Conservation (phyloP, 2,329 filamentous ascomycete species). For the Chalaropsis thielavioides region DNA sequence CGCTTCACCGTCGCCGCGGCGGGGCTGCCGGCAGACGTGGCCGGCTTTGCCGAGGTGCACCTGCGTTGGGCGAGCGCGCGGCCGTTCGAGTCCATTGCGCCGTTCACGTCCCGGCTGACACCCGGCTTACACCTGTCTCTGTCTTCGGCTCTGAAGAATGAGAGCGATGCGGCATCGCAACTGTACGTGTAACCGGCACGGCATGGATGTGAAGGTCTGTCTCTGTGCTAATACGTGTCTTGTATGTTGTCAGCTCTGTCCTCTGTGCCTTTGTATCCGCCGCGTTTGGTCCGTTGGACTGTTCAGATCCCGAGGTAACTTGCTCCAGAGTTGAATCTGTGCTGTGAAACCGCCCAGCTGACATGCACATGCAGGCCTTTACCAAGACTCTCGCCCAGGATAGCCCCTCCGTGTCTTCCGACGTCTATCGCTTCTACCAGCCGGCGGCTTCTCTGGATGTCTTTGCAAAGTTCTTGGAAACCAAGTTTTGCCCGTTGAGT, state of each 20-base stretch:
- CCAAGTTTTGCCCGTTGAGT: conserved; percentile 35
- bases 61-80: conserved; percentile 58
- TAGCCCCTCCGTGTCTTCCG: conserved; percentile 23
- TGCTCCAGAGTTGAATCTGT: neutral
- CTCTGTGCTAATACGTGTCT: neutral
- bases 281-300: conserved; percentile 44
- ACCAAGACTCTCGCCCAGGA: neutral
- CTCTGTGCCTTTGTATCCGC: conserved; percentile 46
- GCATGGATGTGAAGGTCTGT: neutral
- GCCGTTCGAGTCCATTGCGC: conserved; percentile 45
- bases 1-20: conserved; percentile 57
- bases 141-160: conserved; percentile 34
- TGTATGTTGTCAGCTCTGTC: neutral
- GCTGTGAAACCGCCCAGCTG: neutral
- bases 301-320: conserved; percentile 25
- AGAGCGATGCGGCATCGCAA: neutral
- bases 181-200: neutral
- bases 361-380: neutral
- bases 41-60: conserved; percentile 55
- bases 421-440: conserved; percentile 58
- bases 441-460: conserved; percentile 41
- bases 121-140: conserved; percentile 53
- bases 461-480: conserved; percentile 39
- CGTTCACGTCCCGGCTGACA: conserved; percentile 59
- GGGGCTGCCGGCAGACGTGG: conserved; percentile 57